Evolutionary conservation across 225 moss, liverwort and hornwort genomes (phyloP).

Genomic region (Rhytidiadelphus loreus): DNA sequence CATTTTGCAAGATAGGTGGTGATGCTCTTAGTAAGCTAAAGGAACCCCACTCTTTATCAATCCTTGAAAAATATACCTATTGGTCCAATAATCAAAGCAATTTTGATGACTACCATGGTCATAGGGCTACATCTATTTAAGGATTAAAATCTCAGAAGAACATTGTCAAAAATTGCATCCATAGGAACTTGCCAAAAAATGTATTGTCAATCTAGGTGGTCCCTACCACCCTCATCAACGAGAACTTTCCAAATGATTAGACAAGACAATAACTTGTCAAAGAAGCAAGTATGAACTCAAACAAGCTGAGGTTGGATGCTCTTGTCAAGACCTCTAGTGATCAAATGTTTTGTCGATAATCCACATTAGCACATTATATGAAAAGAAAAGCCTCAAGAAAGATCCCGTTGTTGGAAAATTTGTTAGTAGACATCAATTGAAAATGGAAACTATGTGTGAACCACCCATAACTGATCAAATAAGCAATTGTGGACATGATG

Average conservation of each 20-base stretch:
- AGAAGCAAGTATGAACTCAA: background rate
- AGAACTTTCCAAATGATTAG: background rate
- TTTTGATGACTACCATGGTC: too few species aligned
- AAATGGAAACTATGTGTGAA: too few species aligned
- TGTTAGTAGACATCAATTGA: fast-evolving
- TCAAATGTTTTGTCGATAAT: background rate
- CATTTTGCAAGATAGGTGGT: too few species aligned
- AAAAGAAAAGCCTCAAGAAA: fast-evolving
- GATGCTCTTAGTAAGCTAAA: too few species aligned
- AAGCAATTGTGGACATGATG: too few species aligned
- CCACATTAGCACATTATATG: fast-evolving
- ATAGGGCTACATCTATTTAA: too few species aligned
- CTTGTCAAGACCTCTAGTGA: background rate
- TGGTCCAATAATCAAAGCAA: fast-evolving
- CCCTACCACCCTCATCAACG: fast-evolving
- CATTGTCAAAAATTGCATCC: fast-evolving
- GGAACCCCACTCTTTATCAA: fast-evolving
- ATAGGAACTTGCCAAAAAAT: background rate
- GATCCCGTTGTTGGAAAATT: background rate
- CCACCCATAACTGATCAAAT: too few species aligned
- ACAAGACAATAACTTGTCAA: background rate
- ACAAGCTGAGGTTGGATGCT: background rate
- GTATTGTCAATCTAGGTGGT: background rate
- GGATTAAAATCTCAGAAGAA: background rate
- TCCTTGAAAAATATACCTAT: fast-evolving